Conservation (phyloP, 2,329 filamentous ascomycete species). For the Apiospora arundinis region DNA sequence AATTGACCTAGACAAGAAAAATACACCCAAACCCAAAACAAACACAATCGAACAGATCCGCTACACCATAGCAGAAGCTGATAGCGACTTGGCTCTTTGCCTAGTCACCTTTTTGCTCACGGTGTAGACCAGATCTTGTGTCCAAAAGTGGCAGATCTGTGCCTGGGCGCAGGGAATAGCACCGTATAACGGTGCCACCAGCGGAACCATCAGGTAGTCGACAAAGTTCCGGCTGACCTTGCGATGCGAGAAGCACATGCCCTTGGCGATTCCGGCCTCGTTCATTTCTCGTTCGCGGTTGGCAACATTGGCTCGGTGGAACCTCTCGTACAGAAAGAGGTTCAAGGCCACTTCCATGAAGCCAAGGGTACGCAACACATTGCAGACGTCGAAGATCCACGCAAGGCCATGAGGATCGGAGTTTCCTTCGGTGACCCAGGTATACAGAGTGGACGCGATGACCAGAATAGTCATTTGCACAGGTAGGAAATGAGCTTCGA, state of each 20-base stretch:
- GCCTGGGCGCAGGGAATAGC: slow-evolving; percentile 72
- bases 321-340: slow-evolving; percentile 71
- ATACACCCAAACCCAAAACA: slow-evolving; percentile 30
- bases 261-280: slow-evolving; percentile 66
- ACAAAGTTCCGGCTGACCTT: slow-evolving; percentile 60
- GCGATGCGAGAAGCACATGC: slow-evolving; percentile 70
- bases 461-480: slow-evolving; percentile 71
- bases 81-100: slow-evolving; percentile 53
- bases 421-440: slow-evolving; percentile 57
- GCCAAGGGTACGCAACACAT: slow-evolving; percentile 63
- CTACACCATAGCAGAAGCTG: slow-evolving; percentile 53
- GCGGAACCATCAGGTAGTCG: slow-evolving; percentile 70
- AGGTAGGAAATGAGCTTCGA: slow-evolving; percentile 76
- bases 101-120: slow-evolving; percentile 73
- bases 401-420: slow-evolving; percentile 59
- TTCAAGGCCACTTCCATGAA: slow-evolving; percentile 69
- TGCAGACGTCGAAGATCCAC: slow-evolving; percentile 67
- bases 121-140: slow-evolving; percentile 70
- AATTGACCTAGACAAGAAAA: slow-evolving; percentile 28
- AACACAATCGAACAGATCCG: slow-evolving; percentile 26
- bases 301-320: slow-evolving; percentile 67
- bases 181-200: slow-evolving; percentile 72
- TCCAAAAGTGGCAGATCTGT: slow-evolving; percentile 74
- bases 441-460: slow-evolving; percentile 66
- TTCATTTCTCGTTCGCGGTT: slow-evolving; percentile 71